Conservation (phyloP, 306 rosid genomes). For the Vicia faba region DNA sequence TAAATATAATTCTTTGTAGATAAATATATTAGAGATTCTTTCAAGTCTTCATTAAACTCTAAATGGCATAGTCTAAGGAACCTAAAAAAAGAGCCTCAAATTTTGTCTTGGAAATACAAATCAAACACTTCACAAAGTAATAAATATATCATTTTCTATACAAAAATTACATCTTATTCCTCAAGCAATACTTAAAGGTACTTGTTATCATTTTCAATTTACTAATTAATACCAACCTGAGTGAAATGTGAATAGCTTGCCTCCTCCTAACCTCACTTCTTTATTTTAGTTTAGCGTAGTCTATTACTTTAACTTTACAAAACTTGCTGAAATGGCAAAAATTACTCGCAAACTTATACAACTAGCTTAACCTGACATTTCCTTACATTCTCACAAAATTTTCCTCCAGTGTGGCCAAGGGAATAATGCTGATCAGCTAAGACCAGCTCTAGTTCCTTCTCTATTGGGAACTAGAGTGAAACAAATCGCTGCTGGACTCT, state of each 20-base stretch:
- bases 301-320: background rate
- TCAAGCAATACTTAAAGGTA: no score
- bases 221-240: background rate
- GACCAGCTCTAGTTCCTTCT: constrained; percentile 69
- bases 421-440: constrained; percentile 69
- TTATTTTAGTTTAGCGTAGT: background rate
- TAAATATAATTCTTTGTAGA: background rate
- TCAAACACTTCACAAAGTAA: no score
- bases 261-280: background rate
- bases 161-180: no score
- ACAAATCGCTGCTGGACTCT: constrained; percentile 76
- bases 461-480: constrained; percentile 55
- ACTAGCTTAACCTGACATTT: constrained; percentile 9
- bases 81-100: no score
- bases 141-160: no score
- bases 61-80: background rate
- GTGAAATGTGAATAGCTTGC: constrained; percentile 18
- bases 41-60: background rate
- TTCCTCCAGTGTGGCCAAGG: constrained; percentile 81
- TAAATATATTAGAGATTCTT: constrained; percentile 1
- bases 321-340: constrained; percentile 1
- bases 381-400: background rate
- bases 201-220: background rate
- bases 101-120: no score
- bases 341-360: constrained; percentile 1